phyloP scores from a whole-genome alignment of 78 protist species.

The Dictyostelium intermedium region DNA sequence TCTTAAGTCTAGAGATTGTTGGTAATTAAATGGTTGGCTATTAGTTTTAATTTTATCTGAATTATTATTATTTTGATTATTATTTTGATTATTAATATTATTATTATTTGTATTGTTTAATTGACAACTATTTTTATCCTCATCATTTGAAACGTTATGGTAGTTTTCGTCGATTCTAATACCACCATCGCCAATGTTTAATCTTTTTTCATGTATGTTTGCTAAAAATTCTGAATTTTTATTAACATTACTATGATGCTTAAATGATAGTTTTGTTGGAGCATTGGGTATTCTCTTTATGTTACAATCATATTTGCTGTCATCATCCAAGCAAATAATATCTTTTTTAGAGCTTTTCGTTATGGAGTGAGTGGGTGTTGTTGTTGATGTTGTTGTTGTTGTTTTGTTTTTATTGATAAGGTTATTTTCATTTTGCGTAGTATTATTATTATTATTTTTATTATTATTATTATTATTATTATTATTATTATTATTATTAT shows the following conservation, averaged over 20 bases:
- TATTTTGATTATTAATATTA: neutral
- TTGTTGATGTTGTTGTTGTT: neutral
- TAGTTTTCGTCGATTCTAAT: neutral
- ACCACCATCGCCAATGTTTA: neutral
- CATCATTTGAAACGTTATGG: neutral
- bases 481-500: too few relatives aligned
- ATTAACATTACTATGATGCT: neutral
- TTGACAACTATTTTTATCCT: neutral
- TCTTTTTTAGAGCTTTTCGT: neutral
- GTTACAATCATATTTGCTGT: neutral
- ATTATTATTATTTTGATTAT: neutral
- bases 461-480: too few relatives aligned
- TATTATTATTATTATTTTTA: too few relatives aligned
- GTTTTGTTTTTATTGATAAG: neutral
- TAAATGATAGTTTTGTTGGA: neutral
- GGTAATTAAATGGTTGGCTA: neutral
- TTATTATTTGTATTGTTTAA: neutral
- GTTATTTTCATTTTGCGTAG: too few relatives aligned
- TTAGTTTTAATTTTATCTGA: neutral
- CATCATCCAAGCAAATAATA: neutral
- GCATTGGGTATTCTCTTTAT: neutral
- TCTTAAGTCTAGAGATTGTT: neutral
- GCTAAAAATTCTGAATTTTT: slow-evolving; percentile 2
- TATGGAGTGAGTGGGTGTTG: neutral
- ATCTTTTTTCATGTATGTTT: slow-evolving; percentile 40